These are phyloP conservation scores for Cerioporus squamosus DNA, from an alignment of 1,284 basidiomycete genomes.

Conservation along the genomic window DNA sequence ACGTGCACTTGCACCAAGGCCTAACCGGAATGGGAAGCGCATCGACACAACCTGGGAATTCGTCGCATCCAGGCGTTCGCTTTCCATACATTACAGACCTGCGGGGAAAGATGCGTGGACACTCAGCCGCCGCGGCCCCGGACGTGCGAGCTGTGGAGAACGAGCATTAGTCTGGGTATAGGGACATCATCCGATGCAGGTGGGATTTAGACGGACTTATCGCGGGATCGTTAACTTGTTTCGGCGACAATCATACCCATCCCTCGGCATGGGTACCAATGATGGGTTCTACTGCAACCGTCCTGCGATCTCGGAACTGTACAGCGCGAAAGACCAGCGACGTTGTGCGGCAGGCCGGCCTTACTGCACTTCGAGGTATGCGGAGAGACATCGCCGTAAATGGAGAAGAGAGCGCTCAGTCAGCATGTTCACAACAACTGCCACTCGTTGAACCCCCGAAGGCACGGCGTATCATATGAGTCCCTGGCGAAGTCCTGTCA, in stretches of 20 bases:
- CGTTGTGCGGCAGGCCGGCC: neutral
- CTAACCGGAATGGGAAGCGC: slow-evolving; percentile 2
- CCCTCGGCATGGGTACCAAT: neutral
- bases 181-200: neutral
- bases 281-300: neutral
- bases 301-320: neutral
- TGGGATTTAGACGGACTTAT: neutral
- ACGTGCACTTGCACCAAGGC: neutral
- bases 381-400: neutral
- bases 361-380: slow-evolving; percentile 3
- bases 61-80: neutral
- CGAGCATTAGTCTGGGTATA: neutral
- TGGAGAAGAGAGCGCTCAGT: neutral
- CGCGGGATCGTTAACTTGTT: neutral
- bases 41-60: slow-evolving; percentile 11
- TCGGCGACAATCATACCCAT: slow-evolving; percentile 4
- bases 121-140: neutral
- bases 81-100: neutral
- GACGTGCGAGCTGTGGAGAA: neutral
- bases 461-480: neutral
- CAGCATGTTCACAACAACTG: neutral
- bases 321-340: neutral
- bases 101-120: neutral
- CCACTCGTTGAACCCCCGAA: neutral
- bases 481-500: neutral